Base-by-base conservation (phyloP, 495 filamentous ascomycete species). In the Trichocladium antarcticum region DNA sequence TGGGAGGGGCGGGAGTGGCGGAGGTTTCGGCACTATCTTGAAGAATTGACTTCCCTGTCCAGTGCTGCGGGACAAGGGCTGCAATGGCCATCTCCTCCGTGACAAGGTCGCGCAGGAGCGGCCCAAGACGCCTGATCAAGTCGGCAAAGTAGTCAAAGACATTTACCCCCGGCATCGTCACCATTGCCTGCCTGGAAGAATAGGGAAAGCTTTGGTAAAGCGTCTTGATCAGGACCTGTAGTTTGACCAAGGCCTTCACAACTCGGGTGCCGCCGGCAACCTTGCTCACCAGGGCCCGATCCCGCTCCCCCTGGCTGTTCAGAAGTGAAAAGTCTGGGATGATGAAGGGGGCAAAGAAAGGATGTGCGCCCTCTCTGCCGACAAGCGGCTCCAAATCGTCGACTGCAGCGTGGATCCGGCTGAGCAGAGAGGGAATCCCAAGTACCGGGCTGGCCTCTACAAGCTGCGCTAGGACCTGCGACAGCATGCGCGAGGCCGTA, bases 381-480 rank as follows among this genome's bases (percentile, higher is more conserved):
- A 79, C 73, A 42, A 96, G 74, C 7, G 81, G 78, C 47, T 77
- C 66, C 12, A 96, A 72, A 36, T 68, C 73, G 54, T 87, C 74
- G 29, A 89, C 68, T 17, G 81, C 78, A 22, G 62, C 64, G 54
- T 93, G 84, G 8, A 83, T 76, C 37, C 87, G 78, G 49, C 79
- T 76, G 19, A 96, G 65, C 21, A 96, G 64, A 8, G 87, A 86
- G 0, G 88, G 87, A 11, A 97, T 68, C 2, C 87, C 81, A 8
- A 90, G 68, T 59, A 92, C 80, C 16, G 90, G 83, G 57, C 85
- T 89, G 14, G 79, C 78, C 59, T 97, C 93, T 29, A 88, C 79
- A 48, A 94, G 74, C 53, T 82, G 74, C 50, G 89, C 80, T 14
- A 94, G 68, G n/a, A 92, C 81, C 14, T 77, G 77, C 7, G 77